Evolutionary conservation across 805 yeast genomes (phyloP).

Genomic region (Candida maltosa): DNA sequence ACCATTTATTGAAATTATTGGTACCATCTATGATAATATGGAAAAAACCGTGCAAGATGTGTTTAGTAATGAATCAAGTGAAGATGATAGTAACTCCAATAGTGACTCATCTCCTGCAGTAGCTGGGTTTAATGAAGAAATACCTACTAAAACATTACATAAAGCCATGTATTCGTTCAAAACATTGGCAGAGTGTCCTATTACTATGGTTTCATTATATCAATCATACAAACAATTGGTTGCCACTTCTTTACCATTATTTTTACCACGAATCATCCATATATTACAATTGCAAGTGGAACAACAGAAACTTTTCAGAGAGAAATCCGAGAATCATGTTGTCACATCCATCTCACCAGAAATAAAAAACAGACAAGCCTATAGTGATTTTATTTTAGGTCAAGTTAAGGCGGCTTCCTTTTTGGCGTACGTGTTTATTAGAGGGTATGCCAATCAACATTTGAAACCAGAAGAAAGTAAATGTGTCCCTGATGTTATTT

Average conservation of each 20-base stretch:
- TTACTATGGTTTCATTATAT: slow-evolving; percentile 88
- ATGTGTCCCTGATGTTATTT: slow-evolving; percentile 81
- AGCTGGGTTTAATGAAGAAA: slow-evolving; percentile 23
- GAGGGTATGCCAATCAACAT: slow-evolving; percentile 73
- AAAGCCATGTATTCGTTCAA: slow-evolving; percentile 82
- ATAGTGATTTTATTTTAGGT: slow-evolving; percentile 84
- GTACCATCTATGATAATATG: slow-evolving; percentile 74
- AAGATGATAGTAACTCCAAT: slow-evolving; percentile 5
- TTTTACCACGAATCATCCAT: slow-evolving; percentile 78
- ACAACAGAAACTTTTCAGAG: slow-evolving; percentile 52
- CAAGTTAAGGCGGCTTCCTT: slow-evolving; percentile 97
- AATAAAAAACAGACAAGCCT: slow-evolving; percentile 72
- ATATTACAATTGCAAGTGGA: slow-evolving; percentile 76
- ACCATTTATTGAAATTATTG: slow-evolving; percentile 73
- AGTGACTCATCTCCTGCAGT: slow-evolving; percentile 27
- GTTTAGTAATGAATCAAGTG: slow-evolving; percentile 39
- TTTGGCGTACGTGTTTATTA: slow-evolving; percentile 83
- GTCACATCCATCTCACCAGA: slow-evolving; percentile 72
- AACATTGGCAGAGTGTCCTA: slow-evolving; percentile 93
- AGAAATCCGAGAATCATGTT: slow-evolving; percentile 50
- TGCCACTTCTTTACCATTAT: slow-evolving; percentile 64
- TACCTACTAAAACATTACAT: slow-evolving; percentile 49
- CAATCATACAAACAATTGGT: slow-evolving; percentile 81
- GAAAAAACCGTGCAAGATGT: slow-evolving; percentile 69
- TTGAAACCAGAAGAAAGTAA: slow-evolving; percentile 40